Evolutionary conservation across 768 basidiomycete genomes (phyloP), one percentile per base, ranked within the genome.

Genomic region (Agaricus sinodeliciosus): DNA sequence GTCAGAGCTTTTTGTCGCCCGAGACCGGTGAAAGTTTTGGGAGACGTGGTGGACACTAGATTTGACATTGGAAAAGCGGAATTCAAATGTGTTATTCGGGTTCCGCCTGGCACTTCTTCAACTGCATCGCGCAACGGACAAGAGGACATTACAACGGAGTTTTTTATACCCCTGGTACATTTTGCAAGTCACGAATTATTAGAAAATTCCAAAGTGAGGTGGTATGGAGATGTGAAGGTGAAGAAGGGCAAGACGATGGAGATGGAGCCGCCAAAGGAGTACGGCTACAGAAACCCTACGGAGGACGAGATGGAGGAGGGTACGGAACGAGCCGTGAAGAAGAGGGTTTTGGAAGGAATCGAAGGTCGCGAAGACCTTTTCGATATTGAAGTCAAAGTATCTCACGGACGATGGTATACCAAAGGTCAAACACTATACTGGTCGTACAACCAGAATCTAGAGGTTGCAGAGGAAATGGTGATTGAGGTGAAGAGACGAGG

Each of bases 131-230:
- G 69, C 68, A 0, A 55, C 58, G n/a, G 54, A 55, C 13, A 60
- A 57, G 9, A 70, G 0, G 67, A 42, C 19, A 68, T 80, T 1
- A 77, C 84, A n/a, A 97, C 93, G 16, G 96, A 96, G 74, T 84
- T 98, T 18, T 99, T 79, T 65, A 65, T 98, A 0, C 96, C 96
- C 4, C 74, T 92, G 45, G 84, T 95, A 16, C 96, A 99, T 65
- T 99, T 84, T 64, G 90, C 86, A 3, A 74, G 76, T 55, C 57
- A 57, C 43, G 57, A 66, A 43, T 44, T 73, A 26, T 53, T 74
- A 40, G 60, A 61, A 47, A 54, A 55, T 2, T 54, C 52, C 4
- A 54, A 48, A 18, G 52, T 44, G 18, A 37, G 36, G 3, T 47
- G 52, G 52, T 31, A 11, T 3, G 31, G 31, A 31, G 46, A 54